Evolutionary conservation across 1,284 basidiomycete species (phyloP).

Genomic region (Trichosporon sp.): DNA sequence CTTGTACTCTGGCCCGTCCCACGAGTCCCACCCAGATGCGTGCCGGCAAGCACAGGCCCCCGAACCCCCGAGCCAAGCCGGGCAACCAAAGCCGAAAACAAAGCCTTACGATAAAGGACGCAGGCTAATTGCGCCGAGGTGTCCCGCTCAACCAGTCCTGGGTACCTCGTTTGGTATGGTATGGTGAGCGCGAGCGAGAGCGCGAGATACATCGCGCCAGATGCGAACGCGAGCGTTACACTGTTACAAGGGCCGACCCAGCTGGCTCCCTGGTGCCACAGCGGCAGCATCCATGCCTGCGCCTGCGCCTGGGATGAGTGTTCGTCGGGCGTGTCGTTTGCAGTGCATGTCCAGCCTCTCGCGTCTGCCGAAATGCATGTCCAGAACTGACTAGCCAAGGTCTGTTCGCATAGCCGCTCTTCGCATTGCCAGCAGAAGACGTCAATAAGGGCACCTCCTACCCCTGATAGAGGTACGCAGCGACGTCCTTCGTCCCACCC

Average conservation of each 20-base stretch:
- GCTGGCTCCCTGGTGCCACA: not conserved
- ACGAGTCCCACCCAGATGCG: too few species aligned
- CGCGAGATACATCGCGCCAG: too few species aligned
- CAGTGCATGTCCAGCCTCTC: not conserved
- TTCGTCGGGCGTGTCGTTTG: conserved; percentile 3
- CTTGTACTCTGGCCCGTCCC: too few species aligned
- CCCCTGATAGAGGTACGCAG: not conserved
- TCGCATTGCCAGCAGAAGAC: too few species aligned
- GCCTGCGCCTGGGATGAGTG: not conserved
- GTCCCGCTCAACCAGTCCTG: not conserved
- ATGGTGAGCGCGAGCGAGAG: too few species aligned
- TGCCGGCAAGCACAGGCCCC: not conserved
- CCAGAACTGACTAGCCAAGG: too few species aligned
- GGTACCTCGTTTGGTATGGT: too few species aligned
- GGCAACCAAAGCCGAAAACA: not conserved
- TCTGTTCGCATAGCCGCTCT: too few species aligned
- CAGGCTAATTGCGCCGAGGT: conserved; percentile 11
- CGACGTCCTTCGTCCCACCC: not conserved
- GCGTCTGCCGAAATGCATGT: not conserved
- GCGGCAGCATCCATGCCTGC: too few species aligned
- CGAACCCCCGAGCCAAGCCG: not conserved
- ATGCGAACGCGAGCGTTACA: not conserved
- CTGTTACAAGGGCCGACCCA: not conserved
- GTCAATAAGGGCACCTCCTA: too few species aligned
- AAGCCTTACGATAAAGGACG: conserved; percentile 4